Evolutionary conservation across 2,329 filamentous ascomycete species (phyloP).

Genomic region (Trichoderma sp.): DNA sequence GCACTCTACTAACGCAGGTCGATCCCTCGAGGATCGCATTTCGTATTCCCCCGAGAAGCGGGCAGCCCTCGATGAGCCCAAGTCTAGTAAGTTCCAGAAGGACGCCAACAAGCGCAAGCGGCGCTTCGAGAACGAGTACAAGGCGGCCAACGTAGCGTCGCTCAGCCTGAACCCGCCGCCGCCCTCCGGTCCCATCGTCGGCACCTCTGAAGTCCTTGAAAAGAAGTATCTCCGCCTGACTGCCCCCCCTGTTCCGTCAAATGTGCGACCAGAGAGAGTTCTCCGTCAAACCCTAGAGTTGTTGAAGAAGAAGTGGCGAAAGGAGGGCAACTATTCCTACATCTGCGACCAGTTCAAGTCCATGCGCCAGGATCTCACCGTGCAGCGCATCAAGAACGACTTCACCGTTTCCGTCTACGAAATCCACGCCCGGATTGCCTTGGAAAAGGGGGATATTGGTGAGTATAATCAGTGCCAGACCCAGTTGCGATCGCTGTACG

Average conservation of each 20-base stretch:
- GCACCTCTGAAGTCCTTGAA: conserved; percentile 80
- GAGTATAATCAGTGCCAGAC: conserved; percentile 99
- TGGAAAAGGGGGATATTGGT: conserved; percentile 99
- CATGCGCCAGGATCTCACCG: conserved; percentile 94
- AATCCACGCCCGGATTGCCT: conserved; percentile 92
- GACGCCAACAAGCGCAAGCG: conserved; percentile 89
- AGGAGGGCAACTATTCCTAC: conserved; percentile 92
- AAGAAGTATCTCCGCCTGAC: conserved; percentile 96
- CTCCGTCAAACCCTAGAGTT: conserved; percentile 83
- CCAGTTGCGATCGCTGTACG: conserved; percentile 89
- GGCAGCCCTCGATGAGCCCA: conserved; percentile 51
- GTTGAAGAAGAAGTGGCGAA: conserved; percentile 91
- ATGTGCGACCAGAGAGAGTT: conserved; percentile 80
- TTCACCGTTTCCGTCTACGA: conserved; percentile 98
- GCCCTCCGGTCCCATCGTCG: conserved; percentile 73
- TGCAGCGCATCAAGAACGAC: conserved; percentile 94
- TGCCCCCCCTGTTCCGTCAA: conserved; percentile 81
- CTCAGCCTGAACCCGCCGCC: conserved; percentile 58
- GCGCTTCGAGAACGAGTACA: conserved; percentile 74
- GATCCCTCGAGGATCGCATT: conserved; percentile 73
- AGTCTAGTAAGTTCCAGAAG: conserved; percentile 85
- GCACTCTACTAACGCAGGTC: conserved; percentile 67
- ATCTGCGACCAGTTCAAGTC: conserved; percentile 99
- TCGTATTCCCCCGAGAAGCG: conserved; percentile 57
- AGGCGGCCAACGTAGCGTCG: conserved; percentile 57